Evolutionary conservation across 2,329 filamentous ascomycete genomes (phyloP), one percentile per base, ranked within the genome.

Genomic region (Monosporascus cannonballus): DNA sequence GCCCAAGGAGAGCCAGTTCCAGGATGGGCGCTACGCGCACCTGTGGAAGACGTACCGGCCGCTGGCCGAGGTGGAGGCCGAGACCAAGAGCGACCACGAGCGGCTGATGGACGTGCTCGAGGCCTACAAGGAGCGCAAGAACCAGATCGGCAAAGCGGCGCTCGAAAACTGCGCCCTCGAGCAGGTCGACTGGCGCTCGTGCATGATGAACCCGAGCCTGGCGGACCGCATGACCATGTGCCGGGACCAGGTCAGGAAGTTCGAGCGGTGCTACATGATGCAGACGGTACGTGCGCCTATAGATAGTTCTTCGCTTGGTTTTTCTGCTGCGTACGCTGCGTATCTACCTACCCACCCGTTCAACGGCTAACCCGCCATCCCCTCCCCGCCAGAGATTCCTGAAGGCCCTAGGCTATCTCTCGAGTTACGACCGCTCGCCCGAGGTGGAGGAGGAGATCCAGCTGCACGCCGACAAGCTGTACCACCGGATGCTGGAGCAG

Each of bases 131-230:
- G 84, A 89, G 66, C 85, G 91, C 56, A 90, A 88, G 67, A 80
- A 83, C 36, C 80, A 84, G 51, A 89, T 97, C 56, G 89, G 89
- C 30, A 78, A 81, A 42, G 89, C 90, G 1, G 92, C 93, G 9
- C 77, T 96, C 65, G 94, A 99, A 73, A 99, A 97, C 69, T 99
- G 94, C 71, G 87, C 90, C 1, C 70, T 92, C 55, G 90, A 96
- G 68, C 90, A 96, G 73, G 78, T 90, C 66, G 86, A 86, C 54
- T 86, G 95, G 76, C 84, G 86, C 55, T 79, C 87, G 47, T 99
- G 94, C 76, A 94, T 94, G 77, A 80, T 81, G 63, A 76, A 78
- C 51, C 92, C 92, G 27, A 79, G 77, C 48, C 83, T 83, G 75
- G 71, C 74, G 63, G 83, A 87, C 59, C 80, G 82, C 60, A 73